Base-by-base conservation (phyloP, 1,284 basidiomycete genomes). In the Ustilago hordei region DNA sequence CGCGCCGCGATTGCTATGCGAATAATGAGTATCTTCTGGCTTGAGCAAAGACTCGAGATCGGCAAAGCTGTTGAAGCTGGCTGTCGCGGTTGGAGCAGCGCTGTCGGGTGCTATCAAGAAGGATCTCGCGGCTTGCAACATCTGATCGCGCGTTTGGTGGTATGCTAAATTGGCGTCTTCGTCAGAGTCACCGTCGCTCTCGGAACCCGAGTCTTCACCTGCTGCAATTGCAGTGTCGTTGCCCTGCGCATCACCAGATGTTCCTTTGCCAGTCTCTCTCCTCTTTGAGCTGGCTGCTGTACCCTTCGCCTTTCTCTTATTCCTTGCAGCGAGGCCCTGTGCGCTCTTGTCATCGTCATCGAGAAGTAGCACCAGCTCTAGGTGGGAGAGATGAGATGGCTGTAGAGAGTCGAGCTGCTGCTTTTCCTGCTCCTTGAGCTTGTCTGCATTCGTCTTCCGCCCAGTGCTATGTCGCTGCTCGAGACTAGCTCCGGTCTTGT, bases 381-480 rank as follows among this genome's bases (percentile, higher is more conserved):
- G 60, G 45, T 78, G 64, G 0, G 62, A 64, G 4, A 78, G 62
- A 23, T 65, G 61, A 15, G 45, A 7, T 4, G 75, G 75, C 31
- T 63, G 70, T 5, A 78, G 61, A 3, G 54, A 59, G 11, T 78
- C 75, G 23, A 78, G 63, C 55, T 78, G 67, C 3, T 39, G 52
- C 50, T 59, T 70, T 39, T 78, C 75, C 13, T 78, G 67, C 60
- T 78, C 61, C 23, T 64, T 73, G 35, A 70, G 67, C 64, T 78
- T 78, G 58, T 78, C 75, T 11, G 75, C 75, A 45, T 78, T 78
- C 9, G 70, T 78, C 56, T 78, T 78, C 23, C 75, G 64, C 17
- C 75, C 75, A 13, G 75, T 78, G 63, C 75, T 78, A 50, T 70
- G 64, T n/a, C 75, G 57, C 39, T 78, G 75, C 34, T 78, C 75